A percentile compares a stretch with the other conserved stretches of the same genome.
phyloP scores from a whole-genome alignment of 192 early-diverging fungal species.

The Backusella sp. region DNA sequence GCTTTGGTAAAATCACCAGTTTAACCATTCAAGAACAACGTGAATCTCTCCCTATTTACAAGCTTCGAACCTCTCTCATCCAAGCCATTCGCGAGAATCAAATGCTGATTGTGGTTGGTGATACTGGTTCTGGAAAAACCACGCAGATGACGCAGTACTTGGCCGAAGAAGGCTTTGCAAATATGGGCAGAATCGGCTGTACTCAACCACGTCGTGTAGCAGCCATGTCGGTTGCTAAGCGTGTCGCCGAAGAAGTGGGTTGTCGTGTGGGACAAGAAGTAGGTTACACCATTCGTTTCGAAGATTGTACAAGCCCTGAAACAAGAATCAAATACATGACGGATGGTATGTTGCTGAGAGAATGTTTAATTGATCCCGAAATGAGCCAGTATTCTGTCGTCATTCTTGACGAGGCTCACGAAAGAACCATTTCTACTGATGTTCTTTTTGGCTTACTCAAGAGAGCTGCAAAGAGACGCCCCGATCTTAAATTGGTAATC shows the following conservation, averaged over 20 bases:
- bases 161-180: conserved; percentile 92
- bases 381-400: conserved; percentile 88
- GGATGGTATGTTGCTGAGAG: conserved; percentile 94
- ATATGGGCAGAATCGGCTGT: conserved; percentile 89
- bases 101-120: conserved; percentile 88
- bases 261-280: conserved; percentile 91
- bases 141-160: conserved; percentile 99
- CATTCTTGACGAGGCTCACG: conserved; percentile 98
- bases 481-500: conserved; percentile 93
- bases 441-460: conserved; percentile 94
- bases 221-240: conserved; percentile 98
- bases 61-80: conserved; percentile 74
- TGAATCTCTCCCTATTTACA: conserved; percentile 85
- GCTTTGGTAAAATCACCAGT: conserved; percentile 89
- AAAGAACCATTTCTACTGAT: conserved; percentile 94
- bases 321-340: conserved; percentile 99
- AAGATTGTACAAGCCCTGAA: conserved; percentile 90
- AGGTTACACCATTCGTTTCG: conserved; percentile 98
- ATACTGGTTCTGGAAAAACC: conserved; percentile 98
- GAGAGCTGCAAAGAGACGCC: conserved; percentile 69
- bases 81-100: conserved; percentile 76
- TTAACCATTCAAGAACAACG: conserved; percentile 81
- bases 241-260: conserved; percentile 96
- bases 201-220: conserved; percentile 99
- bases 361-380: conserved; percentile 82